Evolutionary conservation across 768 basidiomycete genomes (phyloP).

Genomic region (Phanerodontia chrysosporium): DNA sequence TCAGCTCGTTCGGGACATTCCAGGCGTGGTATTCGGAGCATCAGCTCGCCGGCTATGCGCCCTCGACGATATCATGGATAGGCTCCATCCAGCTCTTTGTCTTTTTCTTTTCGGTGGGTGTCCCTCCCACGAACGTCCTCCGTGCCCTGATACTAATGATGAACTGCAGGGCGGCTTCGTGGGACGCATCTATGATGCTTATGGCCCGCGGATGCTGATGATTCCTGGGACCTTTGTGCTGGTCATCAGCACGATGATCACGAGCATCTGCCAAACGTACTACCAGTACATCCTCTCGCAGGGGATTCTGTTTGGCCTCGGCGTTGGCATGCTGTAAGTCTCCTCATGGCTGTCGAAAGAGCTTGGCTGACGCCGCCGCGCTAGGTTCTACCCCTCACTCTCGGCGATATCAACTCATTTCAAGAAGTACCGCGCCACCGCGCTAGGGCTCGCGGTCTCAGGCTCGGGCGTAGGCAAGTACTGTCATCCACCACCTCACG

Average conservation of each 20-base stretch:
- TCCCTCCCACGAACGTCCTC: background rate
- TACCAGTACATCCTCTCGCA: conserved; percentile 62
- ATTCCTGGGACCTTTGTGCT: conserved; percentile 45
- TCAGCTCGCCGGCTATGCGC: conserved; percentile 45
- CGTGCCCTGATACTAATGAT: conserved; percentile 1
- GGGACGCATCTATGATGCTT: conserved; percentile 55
- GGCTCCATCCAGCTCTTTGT: conserved; percentile 65
- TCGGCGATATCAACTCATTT: conserved; percentile 67
- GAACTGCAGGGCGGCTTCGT: conserved; percentile 51
- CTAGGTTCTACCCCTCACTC: conserved; percentile 69
- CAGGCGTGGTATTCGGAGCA: conserved; percentile 63
- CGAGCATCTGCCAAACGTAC: conserved; percentile 52
- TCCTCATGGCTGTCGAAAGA: background rate
- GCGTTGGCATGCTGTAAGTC: conserved; percentile 60
- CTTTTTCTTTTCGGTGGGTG: conserved; percentile 60
- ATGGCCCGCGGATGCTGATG: conserved; percentile 55
- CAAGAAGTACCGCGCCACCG: conserved; percentile 59
- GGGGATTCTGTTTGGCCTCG: conserved; percentile 61
- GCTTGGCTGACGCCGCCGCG: conserved; percentile 11
- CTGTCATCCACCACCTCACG: background rate
- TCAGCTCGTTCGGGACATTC: conserved; percentile 70
- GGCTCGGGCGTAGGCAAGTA: conserved; percentile 59
- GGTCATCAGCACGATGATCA: conserved; percentile 51
- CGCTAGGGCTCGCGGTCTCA: conserved; percentile 63
- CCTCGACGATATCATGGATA: conserved; percentile 34